Base-by-base conservation (phyloP, 1,284 basidiomycete species). In the Ganoderma sp. region DNA sequence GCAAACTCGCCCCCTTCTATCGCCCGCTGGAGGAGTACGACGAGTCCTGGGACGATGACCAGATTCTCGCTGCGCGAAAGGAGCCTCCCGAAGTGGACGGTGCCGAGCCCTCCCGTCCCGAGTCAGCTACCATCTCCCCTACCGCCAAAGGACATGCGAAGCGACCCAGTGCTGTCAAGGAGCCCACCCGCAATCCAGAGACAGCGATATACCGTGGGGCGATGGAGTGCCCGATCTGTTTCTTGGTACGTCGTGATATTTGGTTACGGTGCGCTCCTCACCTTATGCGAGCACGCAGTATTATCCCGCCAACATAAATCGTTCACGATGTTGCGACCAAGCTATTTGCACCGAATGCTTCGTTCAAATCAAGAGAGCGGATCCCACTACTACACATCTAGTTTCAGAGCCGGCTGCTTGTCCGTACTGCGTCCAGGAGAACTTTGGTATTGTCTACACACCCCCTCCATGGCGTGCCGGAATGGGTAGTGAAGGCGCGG, bases 331-430 rank as follows among this genome's bases (percentile, higher is more conserved):
- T 81, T 99, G 97, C 79, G 95, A 97, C 83, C 97, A 99, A 77
- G 93, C 95, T 39, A 97, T 99, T 75, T 99, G 97, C 80, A 98
- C 97, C 42, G 97, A 99, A 81, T 99, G 97, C 79, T 99, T 99
- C 78, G 96, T 99, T 19, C 97, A 99, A 82, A 99, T 99, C 83
- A 99, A 99, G 83, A 92, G 97, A 65, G 89, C 87, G 61, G 98
- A 99, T 75, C 96, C 97, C 5, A 97, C 95, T 0, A 85, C 94
- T 4, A 97, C 95, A 0, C 96, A 98, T 80, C 84, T 97, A 62
- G 93, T 94, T 41, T 96, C 95, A 17, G 97, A 99, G 76, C 94
- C 97, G 0, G 95, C 97, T 4, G 92, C 94, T 7, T 99, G 97
- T 79, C 97, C 97, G 2, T 99, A 95, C 79, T 99, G 97, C 77